Conservation (phyloP, 345 rosid species). For the Populus pruinosa region DNA sequence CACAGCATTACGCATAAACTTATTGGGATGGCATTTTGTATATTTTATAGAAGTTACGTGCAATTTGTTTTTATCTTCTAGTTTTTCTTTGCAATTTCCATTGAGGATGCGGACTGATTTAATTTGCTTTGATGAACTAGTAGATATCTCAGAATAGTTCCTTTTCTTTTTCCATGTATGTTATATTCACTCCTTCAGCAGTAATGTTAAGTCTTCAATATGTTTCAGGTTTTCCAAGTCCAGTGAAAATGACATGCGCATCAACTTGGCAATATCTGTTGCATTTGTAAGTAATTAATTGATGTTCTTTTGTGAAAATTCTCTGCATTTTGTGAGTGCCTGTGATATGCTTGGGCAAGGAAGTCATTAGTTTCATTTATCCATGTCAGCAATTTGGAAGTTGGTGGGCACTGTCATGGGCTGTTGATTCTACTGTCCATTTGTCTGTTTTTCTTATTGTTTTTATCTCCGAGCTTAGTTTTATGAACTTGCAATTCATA, state of each 20-base stretch:
- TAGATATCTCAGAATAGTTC: not conserved
- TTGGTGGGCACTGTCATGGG: not conserved
- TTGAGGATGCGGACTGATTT: not conserved
- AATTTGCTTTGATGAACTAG: not conserved
- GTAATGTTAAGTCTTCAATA: not conserved
- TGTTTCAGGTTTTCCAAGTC: conserved; percentile 72
- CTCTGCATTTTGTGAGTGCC: not conserved
- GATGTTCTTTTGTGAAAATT: not conserved
- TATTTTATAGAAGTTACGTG: not conserved
- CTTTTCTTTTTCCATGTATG: not conserved
- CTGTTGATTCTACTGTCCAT: not conserved
- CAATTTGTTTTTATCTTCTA: not conserved
- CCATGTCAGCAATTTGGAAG: not conserved
- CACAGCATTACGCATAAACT: not conserved
- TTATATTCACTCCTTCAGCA: not conserved
- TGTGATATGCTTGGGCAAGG: not conserved
- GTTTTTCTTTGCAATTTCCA: not conserved
- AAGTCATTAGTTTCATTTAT: not conserved
- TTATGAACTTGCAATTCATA: not conserved
- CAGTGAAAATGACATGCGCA: conserved; percentile 49
- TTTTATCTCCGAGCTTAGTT: not conserved
- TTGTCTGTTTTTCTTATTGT: not conserved
- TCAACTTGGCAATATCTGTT: conserved; percentile 86
- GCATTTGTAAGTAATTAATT: conserved; percentile 68
- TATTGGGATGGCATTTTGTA: not conserved